Base-by-base conservation (phyloP, 23 red algal genomes). In the Cyanidium caldarium region DNA sequence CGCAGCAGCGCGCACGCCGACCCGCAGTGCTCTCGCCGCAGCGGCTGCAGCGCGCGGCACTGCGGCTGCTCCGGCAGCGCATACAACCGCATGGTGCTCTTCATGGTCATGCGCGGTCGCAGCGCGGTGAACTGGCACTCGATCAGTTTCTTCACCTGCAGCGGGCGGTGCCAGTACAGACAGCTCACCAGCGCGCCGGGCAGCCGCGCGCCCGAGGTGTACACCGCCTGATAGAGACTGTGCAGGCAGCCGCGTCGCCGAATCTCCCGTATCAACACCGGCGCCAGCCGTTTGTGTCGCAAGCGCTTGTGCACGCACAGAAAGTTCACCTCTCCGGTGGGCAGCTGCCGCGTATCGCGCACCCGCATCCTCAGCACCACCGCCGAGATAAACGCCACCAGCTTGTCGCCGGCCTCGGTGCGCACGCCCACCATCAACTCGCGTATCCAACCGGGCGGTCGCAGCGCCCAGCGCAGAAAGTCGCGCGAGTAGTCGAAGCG, bases 281-380 rank as follows among this genome's bases (percentile, higher is more conserved):
- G 92, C 0, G 92, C 83, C 28, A 98, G 71, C 25, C 92, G 84
- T 58, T 88, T 98, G 29, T 73, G 37, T 7, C 92, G 66, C 19
- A 98, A 72, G 44, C 85, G 88, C 74, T 98, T 98, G 82, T 98
- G 92, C 29, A 98, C 78, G 40, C 92, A 98, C 10, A 98, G 84
- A 45, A 98, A 98, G 68, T 98, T 89, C 38, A 98, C 87, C 68
- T 98, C 92, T 0, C 80, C 84, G 68, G 78, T 72, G 31, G 28
- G 31, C 20, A 78, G 37, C 29, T 84, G 83, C 31, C 31, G 7
- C 10, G 31, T 28, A 28, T 61, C 51, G 19, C 51, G 51, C 5
- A 61, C 10, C 21, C 23, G 51, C 51, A 61, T 61, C 10, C n/a
- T 61, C 31, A 61, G n/a, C 51, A 28, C n/a, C 33, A 98, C 58